Evolutionary conservation across 2,329 filamentous ascomycete genomes (phyloP).

Genomic region (Furcasterigmium sp.): DNA sequence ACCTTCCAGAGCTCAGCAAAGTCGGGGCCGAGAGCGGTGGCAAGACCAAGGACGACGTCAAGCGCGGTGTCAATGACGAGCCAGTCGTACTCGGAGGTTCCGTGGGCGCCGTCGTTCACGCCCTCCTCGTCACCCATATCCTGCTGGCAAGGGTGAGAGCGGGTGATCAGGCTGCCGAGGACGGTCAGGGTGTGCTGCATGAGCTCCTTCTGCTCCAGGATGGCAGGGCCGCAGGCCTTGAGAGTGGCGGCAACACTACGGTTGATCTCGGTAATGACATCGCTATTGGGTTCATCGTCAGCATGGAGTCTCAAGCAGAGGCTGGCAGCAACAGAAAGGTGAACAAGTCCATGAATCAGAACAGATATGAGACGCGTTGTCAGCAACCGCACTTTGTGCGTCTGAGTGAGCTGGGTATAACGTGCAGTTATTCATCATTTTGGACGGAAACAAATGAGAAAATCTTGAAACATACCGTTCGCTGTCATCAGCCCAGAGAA

Average conservation of each 20-base stretch:
- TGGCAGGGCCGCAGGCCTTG: conserved; percentile 82
- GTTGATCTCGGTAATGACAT: conserved; percentile 91
- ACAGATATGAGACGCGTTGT: conserved; percentile 59
- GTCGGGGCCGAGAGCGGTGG: conserved; percentile 71
- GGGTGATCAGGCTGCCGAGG: conserved; percentile 74
- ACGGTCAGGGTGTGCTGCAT: conserved; percentile 73
- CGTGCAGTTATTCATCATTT: conserved; percentile 81
- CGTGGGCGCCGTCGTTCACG: conserved; percentile 63
- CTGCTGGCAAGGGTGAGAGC: conserved; percentile 88
- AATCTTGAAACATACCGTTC: conserved; percentile 70
- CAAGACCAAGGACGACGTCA: conserved; percentile 81
- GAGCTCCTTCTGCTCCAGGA: conserved; percentile 68
- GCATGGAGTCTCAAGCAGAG: conserved; percentile 19
- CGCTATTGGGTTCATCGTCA: conserved; percentile 49
- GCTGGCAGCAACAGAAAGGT: conserved; percentile 4
- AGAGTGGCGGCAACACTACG: conserved; percentile 86
- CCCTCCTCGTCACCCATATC: conserved; percentile 81
- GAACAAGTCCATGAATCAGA: conserved; percentile 23
- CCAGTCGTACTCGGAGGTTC: conserved; percentile 96
- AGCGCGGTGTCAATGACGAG: conserved; percentile 90
- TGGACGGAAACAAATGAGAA: conserved; percentile 18
- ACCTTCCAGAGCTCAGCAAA: conserved; percentile 93
- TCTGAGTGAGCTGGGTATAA: conserved; percentile 99
- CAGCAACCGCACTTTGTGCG: conserved; percentile 80
- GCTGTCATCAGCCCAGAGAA: conserved; percentile 82